Percentiles rank a stretch among this genome's conserved stretches.
Evolutionary conservation across 257 asterid genomes (phyloP).

Genomic region (Catharanthus roseus): DNA sequence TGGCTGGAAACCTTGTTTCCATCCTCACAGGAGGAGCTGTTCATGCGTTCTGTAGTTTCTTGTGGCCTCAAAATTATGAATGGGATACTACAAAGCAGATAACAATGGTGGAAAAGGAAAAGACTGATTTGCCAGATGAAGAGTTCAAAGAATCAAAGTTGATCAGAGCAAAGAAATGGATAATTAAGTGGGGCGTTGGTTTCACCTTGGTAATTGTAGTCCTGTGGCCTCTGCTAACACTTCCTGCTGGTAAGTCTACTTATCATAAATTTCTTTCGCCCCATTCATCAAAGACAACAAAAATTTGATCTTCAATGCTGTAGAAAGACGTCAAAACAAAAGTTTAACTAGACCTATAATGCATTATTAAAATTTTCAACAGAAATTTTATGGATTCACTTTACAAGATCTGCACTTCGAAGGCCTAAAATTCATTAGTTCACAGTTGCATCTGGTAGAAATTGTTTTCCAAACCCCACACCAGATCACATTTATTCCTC

Average conservation of each 20-base stretch:
- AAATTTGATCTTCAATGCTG: conserved; percentile 1
- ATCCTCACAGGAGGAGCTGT: conserved; percentile 73
- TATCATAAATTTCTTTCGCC: neutral
- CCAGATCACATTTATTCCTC: neutral
- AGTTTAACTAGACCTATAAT: neutral
- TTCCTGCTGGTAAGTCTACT: conserved; percentile 59
- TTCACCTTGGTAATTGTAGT: conserved; percentile 62
- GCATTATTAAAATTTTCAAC: neutral
- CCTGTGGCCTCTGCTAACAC: conserved; percentile 81
- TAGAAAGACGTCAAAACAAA: neutral
- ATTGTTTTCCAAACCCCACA: neutral
- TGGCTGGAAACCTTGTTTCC: conserved; percentile 86
- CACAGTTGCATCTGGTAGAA: neutral
- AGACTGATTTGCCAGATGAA: conserved; percentile 42
- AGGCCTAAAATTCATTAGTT: neutral
- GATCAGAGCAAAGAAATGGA: conserved; percentile 60
- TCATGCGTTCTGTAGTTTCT: conserved; percentile 62
- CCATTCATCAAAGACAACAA: neutral
- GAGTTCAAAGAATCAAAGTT: conserved; percentile 72
- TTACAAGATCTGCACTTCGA: neutral
- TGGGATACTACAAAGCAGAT: conserved; percentile 81
- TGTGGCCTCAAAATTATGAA: conserved; percentile 73
- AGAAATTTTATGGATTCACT: neutral
- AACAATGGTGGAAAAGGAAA: conserved; percentile 77
- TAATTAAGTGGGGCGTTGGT: conserved; percentile 83